phyloP scores from a whole-genome alignment of 73 alveolate species.

The Stentor roeselii region DNA sequence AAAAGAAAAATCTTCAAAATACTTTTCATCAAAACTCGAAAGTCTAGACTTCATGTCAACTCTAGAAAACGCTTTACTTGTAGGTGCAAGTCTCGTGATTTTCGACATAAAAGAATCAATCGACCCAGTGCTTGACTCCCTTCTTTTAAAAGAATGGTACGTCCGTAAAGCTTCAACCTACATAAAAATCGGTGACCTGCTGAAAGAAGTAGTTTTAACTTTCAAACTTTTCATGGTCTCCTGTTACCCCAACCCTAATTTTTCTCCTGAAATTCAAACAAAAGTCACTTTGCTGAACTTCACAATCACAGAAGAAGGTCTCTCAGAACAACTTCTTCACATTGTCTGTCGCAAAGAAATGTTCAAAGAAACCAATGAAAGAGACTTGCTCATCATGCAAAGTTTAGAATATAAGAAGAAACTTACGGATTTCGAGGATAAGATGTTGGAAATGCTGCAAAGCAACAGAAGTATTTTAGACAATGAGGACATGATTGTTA shows the following conservation, averaged over 20 bases:
- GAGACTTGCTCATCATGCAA: conserved; percentile 71
- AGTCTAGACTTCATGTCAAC: conserved; percentile 63
- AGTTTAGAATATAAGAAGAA: conserved; percentile 79
- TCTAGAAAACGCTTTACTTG: conserved; percentile 64
- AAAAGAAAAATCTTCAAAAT: conserved; percentile 24
- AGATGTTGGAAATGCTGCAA: conserved; percentile 85
- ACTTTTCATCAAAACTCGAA: conserved; percentile 35
- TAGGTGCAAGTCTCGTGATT: conserved; percentile 82
- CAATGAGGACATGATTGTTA: conserved; percentile 79
- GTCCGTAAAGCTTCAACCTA: conserved; percentile 63
- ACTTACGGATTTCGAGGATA: conserved; percentile 87
- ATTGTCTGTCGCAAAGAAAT: conserved; percentile 90
- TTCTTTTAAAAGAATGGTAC: conserved; percentile 64
- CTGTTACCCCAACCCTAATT: conserved; percentile 94
- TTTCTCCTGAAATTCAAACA: conserved; percentile 91
- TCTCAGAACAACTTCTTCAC: conserved; percentile 90
- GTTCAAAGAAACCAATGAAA: conserved; percentile 85
- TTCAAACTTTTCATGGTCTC: conserved; percentile 90
- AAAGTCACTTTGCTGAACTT: conserved; percentile 94
- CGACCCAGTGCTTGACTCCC: conserved; percentile 92
- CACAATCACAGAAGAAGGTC: conserved; percentile 95
- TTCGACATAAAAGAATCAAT: conserved; percentile 84
- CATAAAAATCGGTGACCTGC: conserved; percentile 73
- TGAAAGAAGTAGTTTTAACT: conserved; percentile 75
- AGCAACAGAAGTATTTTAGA: conserved; percentile 75